A percentile compares a stretch with the other conserved stretches of the same genome.
Evolutionary conservation across 768 basidiomycete genomes (phyloP).

Genomic region (Floccularia luteovirens): DNA sequence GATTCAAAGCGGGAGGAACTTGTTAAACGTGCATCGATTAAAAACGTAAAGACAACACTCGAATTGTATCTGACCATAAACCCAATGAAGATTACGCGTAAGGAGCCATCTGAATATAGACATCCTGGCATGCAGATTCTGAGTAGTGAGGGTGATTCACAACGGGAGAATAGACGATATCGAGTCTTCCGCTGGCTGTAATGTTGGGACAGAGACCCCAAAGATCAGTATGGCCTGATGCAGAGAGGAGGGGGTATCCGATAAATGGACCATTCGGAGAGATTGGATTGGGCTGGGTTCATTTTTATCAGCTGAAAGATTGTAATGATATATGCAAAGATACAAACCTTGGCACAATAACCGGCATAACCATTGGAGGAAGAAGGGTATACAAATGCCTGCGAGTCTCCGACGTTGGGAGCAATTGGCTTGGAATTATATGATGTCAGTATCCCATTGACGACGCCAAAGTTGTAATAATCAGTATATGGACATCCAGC

Average conservation of each 20-base stretch:
- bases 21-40: too few relatives aligned
- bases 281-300: slow-evolving; percentile 5
- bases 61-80: too few relatives aligned
- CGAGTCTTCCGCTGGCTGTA: slow-evolving; percentile 10
- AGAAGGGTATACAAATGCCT: neutral
- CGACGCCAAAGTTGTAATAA: neutral
- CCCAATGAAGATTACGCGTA: too few relatives aligned
- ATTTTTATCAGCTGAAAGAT: neutral
- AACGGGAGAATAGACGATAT: slow-evolving; percentile 12
- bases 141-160: slow-evolving; percentile 11
- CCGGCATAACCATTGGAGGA: neutral
- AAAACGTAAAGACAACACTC: too few relatives aligned
- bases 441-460: neutral
- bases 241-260: slow-evolving; percentile 7
- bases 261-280: slow-evolving; percentile 6
- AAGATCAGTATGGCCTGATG: slow-evolving; percentile 6
- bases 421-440: neutral
- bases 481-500: neutral
- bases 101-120: slow-evolving; percentile 7
- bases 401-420: neutral
- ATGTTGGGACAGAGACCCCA: slow-evolving; percentile 14
- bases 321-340: neutral
- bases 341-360: slow-evolving; percentile 9
- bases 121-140: slow-evolving; percentile 5
- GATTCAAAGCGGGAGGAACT: too few relatives aligned